Conservation (phyloP, 2,329 filamentous ascomycete species). For the Alternaria sp. region DNA sequence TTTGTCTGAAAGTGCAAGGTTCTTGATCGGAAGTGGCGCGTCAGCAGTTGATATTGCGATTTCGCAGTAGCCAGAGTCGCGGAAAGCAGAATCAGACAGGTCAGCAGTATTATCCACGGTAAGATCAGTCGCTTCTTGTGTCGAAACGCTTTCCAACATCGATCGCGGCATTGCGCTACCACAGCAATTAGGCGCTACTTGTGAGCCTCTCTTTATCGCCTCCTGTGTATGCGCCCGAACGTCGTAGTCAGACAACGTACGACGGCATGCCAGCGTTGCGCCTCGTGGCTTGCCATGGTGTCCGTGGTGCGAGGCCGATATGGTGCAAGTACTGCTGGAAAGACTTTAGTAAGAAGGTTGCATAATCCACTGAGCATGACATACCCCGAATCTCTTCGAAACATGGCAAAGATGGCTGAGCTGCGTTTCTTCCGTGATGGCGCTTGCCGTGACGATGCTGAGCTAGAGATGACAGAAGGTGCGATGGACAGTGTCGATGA, state of each 20-base stretch:
- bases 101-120: constrained; percentile 24
- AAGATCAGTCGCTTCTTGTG: constrained; percentile 49
- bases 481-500: constrained; percentile 37
- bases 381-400: constrained; percentile 44
- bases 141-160: constrained; percentile 52
- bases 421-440: constrained; percentile 40
- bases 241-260: constrained; percentile 39
- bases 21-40: constrained; percentile 20
- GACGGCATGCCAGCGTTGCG: constrained; percentile 44
- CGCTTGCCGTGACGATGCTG: constrained; percentile 30
- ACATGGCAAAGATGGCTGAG: constrained; percentile 45
- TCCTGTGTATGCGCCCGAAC: constrained; percentile 49
- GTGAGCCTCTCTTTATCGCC: constrained; percentile 43
- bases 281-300: constrained; percentile 36
- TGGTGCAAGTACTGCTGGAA: constrained; percentile 35
- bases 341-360: constrained; percentile 25
- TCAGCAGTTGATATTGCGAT: constrained; percentile 37
- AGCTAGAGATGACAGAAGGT: constrained; percentile 35
- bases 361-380: constrained; percentile 8
- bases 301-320: constrained; percentile 37
- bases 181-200: constrained; percentile 53
- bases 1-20: constrained; percentile 14
- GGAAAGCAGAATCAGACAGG: constrained; percentile 18
- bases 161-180: constrained; percentile 51
- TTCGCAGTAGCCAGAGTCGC: constrained; percentile 42